phyloP scores from a whole-genome alignment of 192 early-diverging fungal species.

The Umbelopsis isabellina region DNA sequence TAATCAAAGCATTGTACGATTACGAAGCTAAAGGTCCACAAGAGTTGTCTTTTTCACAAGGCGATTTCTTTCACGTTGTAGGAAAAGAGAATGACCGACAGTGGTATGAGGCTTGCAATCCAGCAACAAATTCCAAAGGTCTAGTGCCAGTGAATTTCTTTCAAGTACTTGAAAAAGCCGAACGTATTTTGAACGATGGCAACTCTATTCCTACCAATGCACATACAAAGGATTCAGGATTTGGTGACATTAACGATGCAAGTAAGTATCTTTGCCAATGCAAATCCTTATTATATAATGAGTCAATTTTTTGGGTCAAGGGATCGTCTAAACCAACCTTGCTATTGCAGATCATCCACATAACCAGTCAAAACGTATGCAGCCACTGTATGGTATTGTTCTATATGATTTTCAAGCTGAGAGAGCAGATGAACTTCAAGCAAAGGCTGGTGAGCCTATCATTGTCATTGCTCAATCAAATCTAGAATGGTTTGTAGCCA shows the following conservation, averaged over 20 bases:
- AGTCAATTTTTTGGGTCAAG: neutral
- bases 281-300: neutral
- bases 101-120: conserved; percentile 80
- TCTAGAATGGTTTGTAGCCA: conserved; percentile 80
- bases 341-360: neutral
- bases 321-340: neutral
- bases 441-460: conserved; percentile 71
- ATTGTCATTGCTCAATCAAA: conserved; percentile 80
- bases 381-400: conserved; percentile 68
- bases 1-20: conserved; percentile 73
- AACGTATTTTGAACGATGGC: conserved; percentile 28
- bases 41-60: conserved; percentile 75
- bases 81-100: conserved; percentile 68
- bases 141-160: conserved; percentile 74
- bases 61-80: conserved; percentile 76
- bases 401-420: conserved; percentile 78
- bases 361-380: conserved; percentile 26
- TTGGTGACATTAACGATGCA: conserved; percentile 22
- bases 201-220: conserved; percentile 20
- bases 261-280: neutral
- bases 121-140: conserved; percentile 69
- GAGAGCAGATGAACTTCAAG: conserved; percentile 70
- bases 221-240: conserved; percentile 23
- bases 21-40: conserved; percentile 59
- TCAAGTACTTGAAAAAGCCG: conserved; percentile 66